phyloP scores from a whole-genome alignment of 1,284 basidiomycete genomes.

The Golubevia pallescens region DNA sequence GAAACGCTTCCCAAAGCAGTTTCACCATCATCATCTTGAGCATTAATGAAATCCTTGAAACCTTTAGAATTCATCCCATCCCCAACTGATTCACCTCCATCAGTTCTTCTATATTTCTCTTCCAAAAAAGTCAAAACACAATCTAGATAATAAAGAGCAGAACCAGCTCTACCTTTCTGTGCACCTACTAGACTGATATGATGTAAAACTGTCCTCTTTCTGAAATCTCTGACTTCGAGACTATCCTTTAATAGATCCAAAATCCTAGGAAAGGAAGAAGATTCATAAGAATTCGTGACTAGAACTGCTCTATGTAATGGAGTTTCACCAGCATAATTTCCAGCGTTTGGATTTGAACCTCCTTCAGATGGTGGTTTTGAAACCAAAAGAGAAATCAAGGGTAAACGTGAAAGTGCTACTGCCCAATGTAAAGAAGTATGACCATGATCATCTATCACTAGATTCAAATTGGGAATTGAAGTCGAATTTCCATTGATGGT shows the following conservation, averaged over 20 bases:
- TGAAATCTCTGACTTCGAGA: constrained; percentile 86
- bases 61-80: constrained; percentile 70
- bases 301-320: constrained; percentile 90
- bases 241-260: constrained; percentile 74
- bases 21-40: constrained; percentile 95
- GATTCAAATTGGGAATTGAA: too few relatives aligned
- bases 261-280: constrained; percentile 74
- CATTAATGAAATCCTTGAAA: constrained; percentile 81
- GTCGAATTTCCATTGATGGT: too few relatives aligned
- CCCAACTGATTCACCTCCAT: not conserved
- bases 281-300: constrained; percentile 84
- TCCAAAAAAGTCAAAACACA: constrained; percentile 71
- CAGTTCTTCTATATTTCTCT: not conserved
- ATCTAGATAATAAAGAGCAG: constrained; percentile 90
- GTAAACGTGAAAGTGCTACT: constrained; percentile 76
- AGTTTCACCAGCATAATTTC: constrained; percentile 90
- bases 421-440: constrained; percentile 95
- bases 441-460: constrained; percentile 79
- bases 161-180: constrained; percentile 81
- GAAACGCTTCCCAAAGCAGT: constrained; percentile 95
- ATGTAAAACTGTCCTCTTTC: constrained; percentile 89
- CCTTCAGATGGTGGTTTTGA: constrained; percentile 70
- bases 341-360: constrained; percentile 54
- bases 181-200: constrained; percentile 90
- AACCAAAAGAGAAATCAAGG: constrained; percentile 45